Evolutionary conservation across 2,329 filamentous ascomycete genomes (phyloP), one percentile per base, ranked within the genome.

Genomic region (Alternaria sp.): DNA sequence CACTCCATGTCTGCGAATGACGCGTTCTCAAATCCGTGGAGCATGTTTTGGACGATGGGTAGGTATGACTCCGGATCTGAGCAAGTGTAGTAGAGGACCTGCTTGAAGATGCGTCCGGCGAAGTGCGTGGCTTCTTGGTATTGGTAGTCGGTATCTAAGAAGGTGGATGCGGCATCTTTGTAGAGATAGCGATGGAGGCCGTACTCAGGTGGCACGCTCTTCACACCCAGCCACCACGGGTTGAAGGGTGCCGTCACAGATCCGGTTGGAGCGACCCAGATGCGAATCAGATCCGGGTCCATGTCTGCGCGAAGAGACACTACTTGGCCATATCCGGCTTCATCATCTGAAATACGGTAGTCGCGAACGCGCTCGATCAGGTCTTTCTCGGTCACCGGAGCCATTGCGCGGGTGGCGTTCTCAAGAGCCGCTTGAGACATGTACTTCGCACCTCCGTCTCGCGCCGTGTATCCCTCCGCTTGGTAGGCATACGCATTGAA

Each of bases 341-440:
- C 75, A 28, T 79, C 76, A 45, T 80, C 76, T 15, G 75, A 69
- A 25, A 80, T 80, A 10, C 77, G 70, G 40, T 70, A 75, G 57
- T 80, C 77, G 23, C 77, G 76, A 7, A 79, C 77, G 8, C 77
- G 74, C 23, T 80, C 78, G 67, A 83, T 83, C 3, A 86, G 75
- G 61, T 86, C 83, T 17, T 75, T 73, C 62, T 87, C 85, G 0
- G 83, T 84, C n/a, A 86, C 72, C 0, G 85, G 84, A 1, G 78
- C 80, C 73, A 83, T 85, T 15, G 80, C 76, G 1, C 71, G 69
- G 1, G 77, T 79, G 1, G 76, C 77, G n/a, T 78, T 69, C 54
- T 79, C 77, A 2, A 79, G 72, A 1, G 75, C 74, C 9, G 74
- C 76, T 64, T 78, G 77, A 1, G 76, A 79, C 76, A 80, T 79